Percentiles rank a stretch among this genome's conserved stretches.
phyloP scores from a whole-genome alignment of 1,139 yeast species.

The Hyphopichia wangnamkhiaoensis region DNA sequence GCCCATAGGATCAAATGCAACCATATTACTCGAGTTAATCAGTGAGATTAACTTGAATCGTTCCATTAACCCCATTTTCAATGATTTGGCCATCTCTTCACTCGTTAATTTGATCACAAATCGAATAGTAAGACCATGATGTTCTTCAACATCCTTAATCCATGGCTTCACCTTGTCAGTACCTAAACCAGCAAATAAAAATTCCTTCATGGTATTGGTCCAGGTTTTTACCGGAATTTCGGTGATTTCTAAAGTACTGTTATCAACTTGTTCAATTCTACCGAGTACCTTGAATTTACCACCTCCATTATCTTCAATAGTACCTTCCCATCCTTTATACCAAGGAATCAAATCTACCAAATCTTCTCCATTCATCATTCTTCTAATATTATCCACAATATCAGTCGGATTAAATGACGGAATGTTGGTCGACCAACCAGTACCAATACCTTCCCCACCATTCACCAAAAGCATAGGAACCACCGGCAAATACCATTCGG shows the following conservation, averaged over 20 bases:
- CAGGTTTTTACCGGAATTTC: slow-evolving; percentile 93
- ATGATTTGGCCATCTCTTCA: slow-evolving; percentile 83
- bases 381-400: slow-evolving; percentile 69
- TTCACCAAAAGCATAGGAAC: slow-evolving; percentile 91
- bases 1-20: slow-evolving; percentile 92
- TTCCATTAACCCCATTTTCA: slow-evolving; percentile 73
- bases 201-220: slow-evolving; percentile 90
- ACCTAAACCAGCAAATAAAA: slow-evolving; percentile 74
- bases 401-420: slow-evolving; percentile 91
- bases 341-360: slow-evolving; percentile 82
- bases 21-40: slow-evolving; percentile 82
- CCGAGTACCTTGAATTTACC: slow-evolving; percentile 81
- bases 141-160: slow-evolving; percentile 95
- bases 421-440: slow-evolving; percentile 97
- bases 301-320: slow-evolving; percentile 59
- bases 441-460: slow-evolving; percentile 98
- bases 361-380: slow-evolving; percentile 73
- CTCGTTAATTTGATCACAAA: slow-evolving; percentile 73
- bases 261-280: slow-evolving; percentile 76
- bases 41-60: slow-evolving; percentile 76
- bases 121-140: slow-evolving; percentile 78
- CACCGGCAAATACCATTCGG: slow-evolving; percentile 93
- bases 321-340: slow-evolving; percentile 96
- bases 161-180: slow-evolving; percentile 72
- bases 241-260: slow-evolving; percentile 79